phyloP scores from a whole-genome alignment of 2,329 filamentous ascomycete genomes.

The Trichoderma koningii region DNA sequence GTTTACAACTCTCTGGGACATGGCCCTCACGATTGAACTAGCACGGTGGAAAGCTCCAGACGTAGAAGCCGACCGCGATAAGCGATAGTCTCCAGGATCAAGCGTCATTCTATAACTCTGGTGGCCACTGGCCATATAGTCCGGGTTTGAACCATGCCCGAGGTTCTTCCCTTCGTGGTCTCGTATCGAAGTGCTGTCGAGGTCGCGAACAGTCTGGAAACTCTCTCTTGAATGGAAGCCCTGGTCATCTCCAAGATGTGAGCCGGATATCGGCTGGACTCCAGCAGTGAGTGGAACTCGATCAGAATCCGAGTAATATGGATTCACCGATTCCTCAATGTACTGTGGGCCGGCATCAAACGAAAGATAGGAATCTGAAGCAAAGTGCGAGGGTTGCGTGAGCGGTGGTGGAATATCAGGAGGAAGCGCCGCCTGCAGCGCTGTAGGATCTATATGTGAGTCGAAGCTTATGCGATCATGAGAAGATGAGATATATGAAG shows the following conservation, averaged over 20 bases:
- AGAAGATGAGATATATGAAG: slow-evolving; percentile 46
- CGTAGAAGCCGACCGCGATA: slow-evolving; percentile 64
- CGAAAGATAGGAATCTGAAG: slow-evolving; percentile 37
- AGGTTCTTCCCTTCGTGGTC: slow-evolving; percentile 56
- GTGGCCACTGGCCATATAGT: slow-evolving; percentile 49
- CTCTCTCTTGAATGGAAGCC: slow-evolving; percentile 54
- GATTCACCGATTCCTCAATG: slow-evolving; percentile 38
- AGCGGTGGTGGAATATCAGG: slow-evolving; percentile 49
- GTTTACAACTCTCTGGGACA: slow-evolving; percentile 98
- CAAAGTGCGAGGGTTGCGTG: slow-evolving; percentile 32
- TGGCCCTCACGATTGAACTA: slow-evolving; percentile 75
- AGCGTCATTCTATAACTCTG: slow-evolving; percentile 61
- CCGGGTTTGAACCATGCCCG: slow-evolving; percentile 60
- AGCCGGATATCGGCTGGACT: slow-evolving; percentile 57
- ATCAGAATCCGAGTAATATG: slow-evolving; percentile 57
- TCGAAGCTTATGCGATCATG: slow-evolving; percentile 43
- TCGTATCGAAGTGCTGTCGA: slow-evolving; percentile 58
- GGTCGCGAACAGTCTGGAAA: slow-evolving; percentile 58
- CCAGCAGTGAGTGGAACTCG: slow-evolving; percentile 58
- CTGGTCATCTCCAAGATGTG: slow-evolving; percentile 45
- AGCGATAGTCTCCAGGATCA: slow-evolving; percentile 52
- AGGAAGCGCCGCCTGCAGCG: slow-evolving; percentile 57
- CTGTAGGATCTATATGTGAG: slow-evolving; percentile 57
- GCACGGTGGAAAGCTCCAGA: slow-evolving; percentile 67
- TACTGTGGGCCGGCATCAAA: slow-evolving; percentile 40